These are phyloP conservation scores for Chrysophaeum taylorii DNA, from an alignment of 352 stramenopile species.

Conservation along the genomic window DNA sequence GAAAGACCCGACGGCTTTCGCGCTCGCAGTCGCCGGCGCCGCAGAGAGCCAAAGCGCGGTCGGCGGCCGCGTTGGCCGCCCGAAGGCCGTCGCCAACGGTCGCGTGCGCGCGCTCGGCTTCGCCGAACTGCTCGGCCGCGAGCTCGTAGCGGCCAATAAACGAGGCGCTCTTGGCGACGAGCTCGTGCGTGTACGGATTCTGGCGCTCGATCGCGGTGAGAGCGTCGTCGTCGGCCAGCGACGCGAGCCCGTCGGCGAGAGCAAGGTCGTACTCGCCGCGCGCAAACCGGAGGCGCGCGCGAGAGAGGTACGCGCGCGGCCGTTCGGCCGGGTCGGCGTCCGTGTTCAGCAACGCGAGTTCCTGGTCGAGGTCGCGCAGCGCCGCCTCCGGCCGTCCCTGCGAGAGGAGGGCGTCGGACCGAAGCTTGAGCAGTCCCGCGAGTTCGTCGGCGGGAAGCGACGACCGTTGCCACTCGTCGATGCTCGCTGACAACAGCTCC, in stretches of 20 bases:
- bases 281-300: neutral
- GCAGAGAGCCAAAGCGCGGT: neutral
- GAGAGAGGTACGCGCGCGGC: neutral
- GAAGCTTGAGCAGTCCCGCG: neutral
- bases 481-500: neutral
- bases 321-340: neutral
- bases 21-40: neutral
- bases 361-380: neutral
- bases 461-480: neutral
- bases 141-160: neutral
- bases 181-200: conserved; percentile 8
- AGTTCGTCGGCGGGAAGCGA: neutral
- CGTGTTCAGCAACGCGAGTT: neutral
- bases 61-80: neutral
- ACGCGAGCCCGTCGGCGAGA: neutral
- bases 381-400: too few species aligned
- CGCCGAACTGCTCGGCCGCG: neutral
- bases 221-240: neutral
- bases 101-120: neutral
- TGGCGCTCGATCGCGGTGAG: neutral
- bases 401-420: too few species aligned
- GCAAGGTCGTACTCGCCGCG: neutral
- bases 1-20: neutral
- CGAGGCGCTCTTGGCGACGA: neutral
- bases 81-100: neutral